phyloP scores from a whole-genome alignment of 305 asterid genomes.

The Coffea humblotiana region DNA sequence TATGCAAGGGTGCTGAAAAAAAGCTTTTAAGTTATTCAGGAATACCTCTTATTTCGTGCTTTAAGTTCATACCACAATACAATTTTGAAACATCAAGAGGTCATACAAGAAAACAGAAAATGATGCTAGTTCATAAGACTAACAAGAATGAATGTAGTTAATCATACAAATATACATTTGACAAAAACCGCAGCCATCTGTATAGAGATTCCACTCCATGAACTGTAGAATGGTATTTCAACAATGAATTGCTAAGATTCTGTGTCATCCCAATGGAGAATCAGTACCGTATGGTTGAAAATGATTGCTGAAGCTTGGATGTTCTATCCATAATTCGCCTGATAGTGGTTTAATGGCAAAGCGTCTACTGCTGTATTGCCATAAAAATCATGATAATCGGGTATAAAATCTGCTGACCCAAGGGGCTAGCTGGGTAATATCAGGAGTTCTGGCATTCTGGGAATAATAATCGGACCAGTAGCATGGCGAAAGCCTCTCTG shows the following conservation, averaged over 20 bases:
- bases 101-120: too few relatives aligned
- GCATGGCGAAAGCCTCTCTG: constrained; percentile 53
- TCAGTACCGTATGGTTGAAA: neutral
- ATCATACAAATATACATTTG: too few relatives aligned
- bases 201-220: too few relatives aligned
- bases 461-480: constrained; percentile 83
- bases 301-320: neutral
- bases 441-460: constrained; percentile 60
- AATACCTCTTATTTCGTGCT: too few relatives aligned
- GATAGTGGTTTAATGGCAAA: neutral
- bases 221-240: too few relatives aligned
- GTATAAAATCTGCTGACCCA: constrained; percentile 74
- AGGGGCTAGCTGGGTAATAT: constrained; percentile 68
- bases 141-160: too few relatives aligned
- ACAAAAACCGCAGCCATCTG: too few relatives aligned
- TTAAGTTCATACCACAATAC: too few relatives aligned
- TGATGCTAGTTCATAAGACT: too few relatives aligned
- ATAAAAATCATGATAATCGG: constrained; percentile 2
- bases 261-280: neutral
- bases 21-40: too few relatives aligned
- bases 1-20: too few relatives aligned
- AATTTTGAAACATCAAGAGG: too few relatives aligned
- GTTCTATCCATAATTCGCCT: neutral
- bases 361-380: neutral
- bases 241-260: neutral